phyloP scores from a whole-genome alignment of 345 rosid genomes.

The Hibiscus mutabilis region DNA sequence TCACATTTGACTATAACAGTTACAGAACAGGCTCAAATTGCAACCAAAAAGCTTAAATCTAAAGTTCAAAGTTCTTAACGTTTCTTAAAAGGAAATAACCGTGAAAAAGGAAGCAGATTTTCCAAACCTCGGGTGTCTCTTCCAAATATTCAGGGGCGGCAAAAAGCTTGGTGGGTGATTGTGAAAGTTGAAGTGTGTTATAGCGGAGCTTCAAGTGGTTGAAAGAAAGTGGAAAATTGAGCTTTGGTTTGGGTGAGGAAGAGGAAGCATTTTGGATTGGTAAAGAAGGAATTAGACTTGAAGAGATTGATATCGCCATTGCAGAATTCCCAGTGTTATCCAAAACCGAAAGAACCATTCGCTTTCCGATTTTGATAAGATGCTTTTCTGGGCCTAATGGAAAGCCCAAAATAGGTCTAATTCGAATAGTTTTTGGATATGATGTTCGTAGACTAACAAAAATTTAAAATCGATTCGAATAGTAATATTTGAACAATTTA shows the following conservation, averaged over 20 bases:
- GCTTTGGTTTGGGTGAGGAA: conserved; percentile 27
- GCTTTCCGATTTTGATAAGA: neutral
- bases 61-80: neutral
- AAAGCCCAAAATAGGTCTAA: neutral
- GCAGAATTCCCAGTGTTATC: conserved; percentile 13
- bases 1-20: neutral
- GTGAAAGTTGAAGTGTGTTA: conserved; percentile 26
- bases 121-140: conserved; percentile 2
- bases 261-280: conserved; percentile 30
- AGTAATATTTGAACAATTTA: too few relatives aligned
- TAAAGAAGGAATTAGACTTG: conserved; percentile 44
- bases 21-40: neutral
- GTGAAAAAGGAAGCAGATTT: neutral
- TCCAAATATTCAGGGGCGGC: conserved; percentile 62
- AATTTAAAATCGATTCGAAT: too few relatives aligned
- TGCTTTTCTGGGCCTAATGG: neutral
- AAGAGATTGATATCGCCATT: conserved; percentile 58
- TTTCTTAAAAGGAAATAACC: neutral
- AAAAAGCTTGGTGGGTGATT: conserved; percentile 38
- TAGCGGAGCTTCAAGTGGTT: conserved; percentile 18
- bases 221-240: conserved; percentile 22
- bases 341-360: neutral
- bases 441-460: too few relatives aligned
- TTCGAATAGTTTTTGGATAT: too few relatives aligned
- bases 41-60: neutral